Percentiles rank a stretch among this genome's conserved stretches.
phyloP scores from a whole-genome alignment of 495 filamentous ascomycete genomes.

The Bryoglossum gracile region DNA sequence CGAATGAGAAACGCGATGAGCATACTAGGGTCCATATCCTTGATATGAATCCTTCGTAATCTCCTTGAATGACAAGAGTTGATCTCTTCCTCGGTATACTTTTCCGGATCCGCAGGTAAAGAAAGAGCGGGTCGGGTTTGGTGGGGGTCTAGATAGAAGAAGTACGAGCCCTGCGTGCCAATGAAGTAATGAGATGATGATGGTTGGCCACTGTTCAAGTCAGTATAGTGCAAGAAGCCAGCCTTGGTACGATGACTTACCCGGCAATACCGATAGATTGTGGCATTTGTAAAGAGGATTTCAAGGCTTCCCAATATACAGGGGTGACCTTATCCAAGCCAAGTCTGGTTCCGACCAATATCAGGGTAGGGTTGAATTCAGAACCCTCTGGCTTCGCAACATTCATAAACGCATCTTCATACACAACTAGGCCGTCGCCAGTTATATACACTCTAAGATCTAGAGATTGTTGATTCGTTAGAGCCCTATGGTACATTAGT shows the following conservation, averaged over 20 bases:
- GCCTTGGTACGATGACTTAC: constrained; percentile 52
- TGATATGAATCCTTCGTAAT: constrained; percentile 70
- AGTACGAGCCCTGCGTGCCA: constrained; percentile 77
- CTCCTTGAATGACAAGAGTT: constrained; percentile 83
- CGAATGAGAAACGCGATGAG: constrained; percentile 90
- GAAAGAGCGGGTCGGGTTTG: constrained; percentile 63
- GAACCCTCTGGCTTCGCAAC: constrained; percentile 58
- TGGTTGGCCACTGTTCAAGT: constrained; percentile 65
- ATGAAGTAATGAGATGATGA: constrained; percentile 96
- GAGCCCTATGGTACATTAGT: constrained; percentile 46
- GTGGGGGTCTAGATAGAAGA: constrained; percentile 97
- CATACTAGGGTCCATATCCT: constrained; percentile 99
- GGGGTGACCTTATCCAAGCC: constrained; percentile 91
- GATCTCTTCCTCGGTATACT: constrained; percentile 64
- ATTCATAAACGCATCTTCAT: constrained; percentile 76
- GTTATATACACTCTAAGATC: constrained; percentile 79
- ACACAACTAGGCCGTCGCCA: constrained; percentile 83
- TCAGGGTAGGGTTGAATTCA: constrained; percentile 72
- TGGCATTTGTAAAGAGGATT: constrained; percentile 68
- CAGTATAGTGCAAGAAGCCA: neutral
- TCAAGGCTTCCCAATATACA: constrained; percentile 86
- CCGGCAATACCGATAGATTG: constrained; percentile 95
- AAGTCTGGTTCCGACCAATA: constrained; percentile 79
- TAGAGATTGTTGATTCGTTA: constrained; percentile 53
- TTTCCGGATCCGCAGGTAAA: constrained; percentile 38